A percentile compares a stretch with the other conserved stretches of the same genome.
These are phyloP conservation scores for Cladochytrium replicatum DNA, from an alignment of 192 early-diverging fungal genomes.

Conservation along the genomic window DNA sequence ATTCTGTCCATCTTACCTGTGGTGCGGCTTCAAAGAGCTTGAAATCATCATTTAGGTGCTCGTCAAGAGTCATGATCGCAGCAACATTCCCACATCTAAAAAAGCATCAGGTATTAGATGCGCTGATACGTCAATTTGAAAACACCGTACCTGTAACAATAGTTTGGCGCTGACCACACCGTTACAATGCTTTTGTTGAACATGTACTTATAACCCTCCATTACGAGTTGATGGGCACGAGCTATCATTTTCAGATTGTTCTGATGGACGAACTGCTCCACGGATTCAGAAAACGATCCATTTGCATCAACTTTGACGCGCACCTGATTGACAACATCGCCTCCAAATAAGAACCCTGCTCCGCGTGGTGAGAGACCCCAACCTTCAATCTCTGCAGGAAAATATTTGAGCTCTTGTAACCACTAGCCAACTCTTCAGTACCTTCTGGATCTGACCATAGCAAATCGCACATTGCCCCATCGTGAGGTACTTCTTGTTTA, in stretches of 20 bases:
- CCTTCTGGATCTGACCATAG: slow-evolving; percentile 96
- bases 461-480: slow-evolving; percentile 96
- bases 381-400: slow-evolving; percentile 47
- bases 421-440: slow-evolving; percentile 4
- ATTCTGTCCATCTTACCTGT: too few species aligned
- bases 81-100: slow-evolving; percentile 91
- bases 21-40: slow-evolving; percentile 91
- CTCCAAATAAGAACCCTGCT: slow-evolving; percentile 96
- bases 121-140: background rate
- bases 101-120: background rate
- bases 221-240: slow-evolving; percentile 88
- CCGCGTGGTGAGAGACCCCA: slow-evolving; percentile 96
- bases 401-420: background rate
- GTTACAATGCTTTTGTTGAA: slow-evolving; percentile 94
- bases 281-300: too few species aligned
- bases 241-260: slow-evolving; percentile 54
- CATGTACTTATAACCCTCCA: slow-evolving; percentile 96
- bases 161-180: slow-evolving; percentile 99
- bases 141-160: slow-evolving; percentile 87
- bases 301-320: background rate
- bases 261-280: slow-evolving; percentile 40
- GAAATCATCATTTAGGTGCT: slow-evolving; percentile 76
- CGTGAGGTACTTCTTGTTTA: slow-evolving; percentile 90
- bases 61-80: slow-evolving; percentile 89
- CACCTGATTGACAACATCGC: slow-evolving; percentile 61